phyloP scores from a whole-genome alignment of 116 monocot species.

The Zostera marina region DNA sequence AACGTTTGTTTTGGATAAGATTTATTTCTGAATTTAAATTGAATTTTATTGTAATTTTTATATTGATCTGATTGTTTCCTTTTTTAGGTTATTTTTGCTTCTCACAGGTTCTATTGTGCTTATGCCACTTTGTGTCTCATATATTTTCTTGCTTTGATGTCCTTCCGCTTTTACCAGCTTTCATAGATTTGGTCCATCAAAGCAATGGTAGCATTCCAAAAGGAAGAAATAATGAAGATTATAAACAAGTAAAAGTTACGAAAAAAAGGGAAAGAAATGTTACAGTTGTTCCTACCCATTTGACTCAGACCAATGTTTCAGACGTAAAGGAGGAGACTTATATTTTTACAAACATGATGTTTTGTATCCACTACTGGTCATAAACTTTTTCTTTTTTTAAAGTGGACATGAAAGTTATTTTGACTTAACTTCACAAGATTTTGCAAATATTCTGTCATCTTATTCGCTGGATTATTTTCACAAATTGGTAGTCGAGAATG shows the following conservation, averaged over 20 bases:
- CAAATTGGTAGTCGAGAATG: slow-evolving; percentile 82
- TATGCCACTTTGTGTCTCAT: neutral
- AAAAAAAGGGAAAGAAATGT: slow-evolving; percentile 39
- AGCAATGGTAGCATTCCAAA: slow-evolving; percentile 70
- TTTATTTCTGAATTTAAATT: no score
- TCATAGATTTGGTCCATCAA: slow-evolving; percentile 74
- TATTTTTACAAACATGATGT: slow-evolving; percentile 76
- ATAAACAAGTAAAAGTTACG: slow-evolving; percentile 14
- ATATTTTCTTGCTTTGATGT: neutral
- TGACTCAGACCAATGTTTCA: slow-evolving; percentile 66
- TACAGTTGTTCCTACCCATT: slow-evolving; percentile 58
- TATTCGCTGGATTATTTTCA: slow-evolving; percentile 81
- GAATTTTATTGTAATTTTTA: no score
- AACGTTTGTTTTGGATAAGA: no score
- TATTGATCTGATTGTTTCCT: no score
- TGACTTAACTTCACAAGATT: slow-evolving; percentile 57
- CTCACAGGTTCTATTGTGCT: no score
- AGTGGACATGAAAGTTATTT: neutral
- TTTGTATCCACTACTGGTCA: slow-evolving; percentile 68
- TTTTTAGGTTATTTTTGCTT: no score
- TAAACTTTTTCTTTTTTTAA: neutral
- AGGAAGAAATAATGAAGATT: slow-evolving; percentile 24
- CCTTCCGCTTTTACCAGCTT: slow-evolving; percentile 34
- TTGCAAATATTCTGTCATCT: slow-evolving; percentile 64
- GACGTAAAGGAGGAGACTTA: slow-evolving; percentile 45